phyloP scores from a whole-genome alignment of 106 monocot species.

The Platanthera guangdongensis region DNA sequence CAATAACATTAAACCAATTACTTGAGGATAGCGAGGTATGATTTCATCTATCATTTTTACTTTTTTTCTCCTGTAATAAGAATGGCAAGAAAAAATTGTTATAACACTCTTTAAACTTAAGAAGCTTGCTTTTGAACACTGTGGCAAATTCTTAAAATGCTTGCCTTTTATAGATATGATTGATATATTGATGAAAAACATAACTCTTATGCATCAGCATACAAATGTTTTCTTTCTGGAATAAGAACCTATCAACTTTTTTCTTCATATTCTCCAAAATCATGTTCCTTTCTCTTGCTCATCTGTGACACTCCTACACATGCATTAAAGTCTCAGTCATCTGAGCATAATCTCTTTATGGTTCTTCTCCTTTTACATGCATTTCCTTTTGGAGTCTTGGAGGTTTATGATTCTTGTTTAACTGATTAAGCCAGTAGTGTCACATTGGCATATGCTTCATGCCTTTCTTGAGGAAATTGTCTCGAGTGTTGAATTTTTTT shows the following conservation, averaged over 20 bases:
- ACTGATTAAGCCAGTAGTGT: no score
- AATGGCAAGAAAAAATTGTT: background rate
- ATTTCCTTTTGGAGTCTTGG: background rate
- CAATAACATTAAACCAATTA: constrained; percentile 75
- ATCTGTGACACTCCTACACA: no score
- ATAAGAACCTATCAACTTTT: no score
- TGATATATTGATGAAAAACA: background rate
- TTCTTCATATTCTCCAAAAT: no score
- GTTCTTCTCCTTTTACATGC: background rate
- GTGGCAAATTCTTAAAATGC: background rate
- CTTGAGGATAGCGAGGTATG: constrained; percentile 77
- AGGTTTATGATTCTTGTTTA: background rate
- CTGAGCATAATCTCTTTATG: background rate
- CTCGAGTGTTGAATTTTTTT: no score
- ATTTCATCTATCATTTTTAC: background rate
- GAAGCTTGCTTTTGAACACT: background rate
- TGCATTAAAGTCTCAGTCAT: background rate
- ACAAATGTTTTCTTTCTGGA: no score
- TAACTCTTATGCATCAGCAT: background rate
- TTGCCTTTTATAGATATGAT: background rate
- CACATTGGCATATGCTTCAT: no score
- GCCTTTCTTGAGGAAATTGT: no score
- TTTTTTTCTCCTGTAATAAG: background rate
- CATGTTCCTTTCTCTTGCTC: no score
- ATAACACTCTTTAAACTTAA: background rate